Percentiles rank a stretch among this genome's conserved stretches.
Conservation (phyloP, 2,329 filamentous ascomycete genomes). For the Pezicula carpinea region DNA sequence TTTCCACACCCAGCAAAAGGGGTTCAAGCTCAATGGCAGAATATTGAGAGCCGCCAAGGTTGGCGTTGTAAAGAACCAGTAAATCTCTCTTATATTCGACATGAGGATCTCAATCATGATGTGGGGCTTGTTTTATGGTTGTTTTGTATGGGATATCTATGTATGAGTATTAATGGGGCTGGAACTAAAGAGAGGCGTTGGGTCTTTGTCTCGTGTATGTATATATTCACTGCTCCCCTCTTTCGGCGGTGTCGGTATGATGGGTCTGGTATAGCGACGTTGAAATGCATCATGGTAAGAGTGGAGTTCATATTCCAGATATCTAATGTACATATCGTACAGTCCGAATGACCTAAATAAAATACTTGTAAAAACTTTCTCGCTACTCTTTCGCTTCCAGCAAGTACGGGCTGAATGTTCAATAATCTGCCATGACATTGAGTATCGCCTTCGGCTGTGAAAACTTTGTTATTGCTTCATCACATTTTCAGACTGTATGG, state of each 20-base stretch:
- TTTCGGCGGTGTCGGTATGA: constrained; percentile 11
- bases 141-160: constrained; percentile 2
- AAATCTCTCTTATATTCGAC: constrained; percentile 3
- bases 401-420: too few species aligned
- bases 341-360: too few species aligned
- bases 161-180: constrained; percentile 20
- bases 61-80: constrained; percentile 81
- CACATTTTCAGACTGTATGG: too few species aligned
- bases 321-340: background rate
- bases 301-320: constrained; percentile 5
- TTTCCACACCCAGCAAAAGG: constrained; percentile 92
- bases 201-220: constrained; percentile 6
- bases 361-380: too few species aligned
- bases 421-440: too few species aligned
- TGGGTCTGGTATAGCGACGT: constrained; percentile 12
- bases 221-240: constrained; percentile 25
- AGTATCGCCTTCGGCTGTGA: too few species aligned
- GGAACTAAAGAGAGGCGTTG: constrained; percentile 17
- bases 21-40: constrained; percentile 88
- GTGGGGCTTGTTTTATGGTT: background rate
- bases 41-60: constrained; percentile 91
- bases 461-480: too few species aligned
- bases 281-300: constrained; percentile 9
- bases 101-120: background rate
- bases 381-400: too few species aligned